Percentiles rank a stretch among this genome's conserved stretches.
These are phyloP conservation scores for Suillus weaverae DNA, from an alignment of 768 basidiomycete species.

Conservation along the genomic window DNA sequence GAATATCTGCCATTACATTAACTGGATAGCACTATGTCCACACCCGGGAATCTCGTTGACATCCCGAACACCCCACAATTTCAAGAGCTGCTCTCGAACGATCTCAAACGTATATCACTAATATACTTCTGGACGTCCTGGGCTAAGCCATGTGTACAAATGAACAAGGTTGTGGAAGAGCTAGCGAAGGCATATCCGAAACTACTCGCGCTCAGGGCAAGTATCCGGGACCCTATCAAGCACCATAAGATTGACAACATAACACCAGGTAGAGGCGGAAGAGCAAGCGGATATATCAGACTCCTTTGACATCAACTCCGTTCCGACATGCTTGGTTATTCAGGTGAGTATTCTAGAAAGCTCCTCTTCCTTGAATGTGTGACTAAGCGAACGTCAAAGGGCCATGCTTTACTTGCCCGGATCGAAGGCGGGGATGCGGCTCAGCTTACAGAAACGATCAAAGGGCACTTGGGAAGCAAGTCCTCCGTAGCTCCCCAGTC, in stretches of 20 bases:
- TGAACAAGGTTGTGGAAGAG: slow-evolving; percentile 78
- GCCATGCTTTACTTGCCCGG: slow-evolving; percentile 80
- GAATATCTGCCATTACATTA: not conserved
- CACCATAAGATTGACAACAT: not conserved
- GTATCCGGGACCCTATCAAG: slow-evolving; percentile 14
- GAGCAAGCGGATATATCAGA: slow-evolving; percentile 80
- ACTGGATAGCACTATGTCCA: slow-evolving; percentile 20
- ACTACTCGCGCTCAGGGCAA: slow-evolving; percentile 74
- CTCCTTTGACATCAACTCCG: slow-evolving; percentile 88
- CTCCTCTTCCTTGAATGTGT: not conserved
- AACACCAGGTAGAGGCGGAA: slow-evolving; percentile 77
- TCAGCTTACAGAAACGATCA: slow-evolving; percentile 59
- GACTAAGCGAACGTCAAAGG: slow-evolving; percentile 45
- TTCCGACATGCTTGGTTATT: slow-evolving; percentile 83
- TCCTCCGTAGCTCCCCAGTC: slow-evolving; percentile 22
- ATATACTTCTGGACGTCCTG: slow-evolving; percentile 94
- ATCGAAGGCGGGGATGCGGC: slow-evolving; percentile 80
- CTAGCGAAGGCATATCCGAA: slow-evolving; percentile 70
- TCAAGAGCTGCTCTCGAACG: slow-evolving; percentile 67
- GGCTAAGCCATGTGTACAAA: slow-evolving; percentile 88
- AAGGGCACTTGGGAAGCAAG: slow-evolving; percentile 48
- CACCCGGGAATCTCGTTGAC: slow-evolving; percentile 39
- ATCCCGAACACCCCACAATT: slow-evolving; percentile 72
- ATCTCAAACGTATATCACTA: slow-evolving; percentile 79
- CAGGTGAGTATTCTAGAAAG: slow-evolving; percentile 48